Percentiles rank a stretch among this genome's conserved stretches.
phyloP scores from a whole-genome alignment of 2,329 filamentous ascomycete species.

The Pseudocercospora fuligena region DNA sequence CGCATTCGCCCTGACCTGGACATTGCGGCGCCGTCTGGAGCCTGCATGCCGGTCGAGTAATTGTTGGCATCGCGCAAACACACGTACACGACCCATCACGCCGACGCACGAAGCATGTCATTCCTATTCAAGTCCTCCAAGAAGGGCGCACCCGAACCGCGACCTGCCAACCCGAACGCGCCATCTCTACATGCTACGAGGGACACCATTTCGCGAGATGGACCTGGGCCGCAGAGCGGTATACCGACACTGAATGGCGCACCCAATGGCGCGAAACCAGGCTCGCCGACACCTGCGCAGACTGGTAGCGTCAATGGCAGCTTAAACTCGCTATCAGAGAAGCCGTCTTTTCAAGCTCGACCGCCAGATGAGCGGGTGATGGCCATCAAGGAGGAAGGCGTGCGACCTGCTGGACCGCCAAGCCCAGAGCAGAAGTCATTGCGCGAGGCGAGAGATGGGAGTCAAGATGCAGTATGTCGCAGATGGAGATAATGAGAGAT shows the following conservation, averaged over 20 bases:
- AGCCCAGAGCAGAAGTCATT: conserved; percentile 35
- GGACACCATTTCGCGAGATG: conserved; percentile 61
- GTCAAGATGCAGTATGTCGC: conserved; percentile 33
- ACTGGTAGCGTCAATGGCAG: conserved; percentile 61
- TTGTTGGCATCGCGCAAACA: not conserved
- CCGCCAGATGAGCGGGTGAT: conserved; percentile 26
- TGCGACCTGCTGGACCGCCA: conserved; percentile 31
- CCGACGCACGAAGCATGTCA: conserved; percentile 44
- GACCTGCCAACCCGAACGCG: conserved; percentile 25
- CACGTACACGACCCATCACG: not conserved
- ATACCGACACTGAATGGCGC: conserved; percentile 51
- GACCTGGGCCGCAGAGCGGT: conserved; percentile 40
- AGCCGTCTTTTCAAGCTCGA: conserved; percentile 17
- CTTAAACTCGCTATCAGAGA: conserved; percentile 34
- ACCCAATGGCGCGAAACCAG: conserved; percentile 29
- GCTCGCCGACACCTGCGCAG: conserved; percentile 66
- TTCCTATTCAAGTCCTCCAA: conserved; percentile 58
- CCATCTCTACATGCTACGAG: conserved; percentile 57
- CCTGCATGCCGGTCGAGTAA: conserved; percentile 4
- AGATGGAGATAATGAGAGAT: not conserved
- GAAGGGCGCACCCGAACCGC: conserved; percentile 35
- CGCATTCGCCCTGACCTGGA: conserved; percentile 1
- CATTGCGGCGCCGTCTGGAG: conserved; percentile 9
- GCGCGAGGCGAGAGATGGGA: conserved; percentile 32
- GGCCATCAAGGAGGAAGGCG: conserved; percentile 21